Evolutionary conservation across 208 protist genomes (phyloP).

Genomic region (Herpetomonas tarakana): DNA sequence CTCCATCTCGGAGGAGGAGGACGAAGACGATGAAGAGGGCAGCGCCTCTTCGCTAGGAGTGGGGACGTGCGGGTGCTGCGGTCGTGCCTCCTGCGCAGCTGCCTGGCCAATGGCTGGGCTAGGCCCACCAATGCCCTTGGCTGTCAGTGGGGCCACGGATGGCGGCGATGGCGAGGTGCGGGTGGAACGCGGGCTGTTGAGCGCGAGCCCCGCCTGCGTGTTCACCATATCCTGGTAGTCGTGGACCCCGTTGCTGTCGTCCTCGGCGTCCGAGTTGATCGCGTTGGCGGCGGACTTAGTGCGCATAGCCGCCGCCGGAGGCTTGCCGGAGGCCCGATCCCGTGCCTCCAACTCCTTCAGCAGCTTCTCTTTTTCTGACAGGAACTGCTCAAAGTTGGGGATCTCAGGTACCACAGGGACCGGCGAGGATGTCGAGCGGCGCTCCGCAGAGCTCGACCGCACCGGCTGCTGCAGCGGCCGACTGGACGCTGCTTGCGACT

Average conservation of each 20-base stretch:
- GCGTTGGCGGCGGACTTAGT: not conserved
- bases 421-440: not conserved
- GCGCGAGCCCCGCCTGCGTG: not conserved
- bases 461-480: not conserved
- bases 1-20: constrained; percentile 9
- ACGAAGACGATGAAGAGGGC: not conserved
- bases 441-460: not conserved
- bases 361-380: constrained; percentile 20
- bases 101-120: not conserved
- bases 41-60: not conserved
- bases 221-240: not conserved
- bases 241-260: not conserved
- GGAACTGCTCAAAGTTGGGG: constrained; percentile 15
- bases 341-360: constrained; percentile 12
- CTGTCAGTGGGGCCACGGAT: not conserved
- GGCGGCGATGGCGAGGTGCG: not conserved
- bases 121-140: too few species aligned
- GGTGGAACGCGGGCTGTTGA: not conserved
- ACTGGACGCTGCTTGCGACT: too few species aligned
- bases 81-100: not conserved
- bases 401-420: constrained; percentile 12
- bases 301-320: not conserved
- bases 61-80: not conserved
- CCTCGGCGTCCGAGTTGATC: not conserved
- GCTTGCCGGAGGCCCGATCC: not conserved